A percentile compares a stretch with the other conserved stretches of the same genome.
These are phyloP conservation scores for Dalbergia cultrata DNA, from an alignment of 306 rosid genomes.

Conservation along the genomic window DNA sequence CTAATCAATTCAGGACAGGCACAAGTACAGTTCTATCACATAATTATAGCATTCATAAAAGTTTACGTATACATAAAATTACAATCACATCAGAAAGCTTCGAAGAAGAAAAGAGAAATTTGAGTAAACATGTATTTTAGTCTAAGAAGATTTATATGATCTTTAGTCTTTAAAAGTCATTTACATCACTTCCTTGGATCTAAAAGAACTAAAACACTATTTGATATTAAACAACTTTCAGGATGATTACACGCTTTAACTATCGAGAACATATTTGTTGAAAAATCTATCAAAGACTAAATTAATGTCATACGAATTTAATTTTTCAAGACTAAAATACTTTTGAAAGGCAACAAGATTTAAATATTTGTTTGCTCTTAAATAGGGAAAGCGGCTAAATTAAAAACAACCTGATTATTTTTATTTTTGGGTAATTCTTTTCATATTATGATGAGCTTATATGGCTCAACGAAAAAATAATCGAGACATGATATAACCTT, in stretches of 20 bases:
- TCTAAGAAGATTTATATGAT: no score
- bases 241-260: no score
- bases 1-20: constrained; percentile 10
- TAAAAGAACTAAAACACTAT: no score
- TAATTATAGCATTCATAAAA: constrained; percentile 20
- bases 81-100: neutral
- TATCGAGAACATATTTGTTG: no score
- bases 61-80: constrained; percentile 5
- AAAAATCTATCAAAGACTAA: no score
- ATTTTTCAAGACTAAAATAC: neutral
- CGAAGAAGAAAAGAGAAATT: no score
- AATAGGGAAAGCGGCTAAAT: neutral
- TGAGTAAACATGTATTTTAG: no score
- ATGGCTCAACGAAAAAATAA: neutral
- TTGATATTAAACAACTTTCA: no score
- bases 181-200: no score
- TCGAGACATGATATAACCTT: constrained; percentile 2
- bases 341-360: constrained; percentile 6
- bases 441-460: neutral
- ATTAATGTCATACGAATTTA: no score
- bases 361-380: neutral
- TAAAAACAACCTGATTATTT: neutral
- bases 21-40: constrained; percentile 12
- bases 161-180: no score
- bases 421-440: neutral